phyloP scores from a whole-genome alignment of 2,329 filamentous ascomycete genomes.

The Phaeoacremonium minimum region DNA sequence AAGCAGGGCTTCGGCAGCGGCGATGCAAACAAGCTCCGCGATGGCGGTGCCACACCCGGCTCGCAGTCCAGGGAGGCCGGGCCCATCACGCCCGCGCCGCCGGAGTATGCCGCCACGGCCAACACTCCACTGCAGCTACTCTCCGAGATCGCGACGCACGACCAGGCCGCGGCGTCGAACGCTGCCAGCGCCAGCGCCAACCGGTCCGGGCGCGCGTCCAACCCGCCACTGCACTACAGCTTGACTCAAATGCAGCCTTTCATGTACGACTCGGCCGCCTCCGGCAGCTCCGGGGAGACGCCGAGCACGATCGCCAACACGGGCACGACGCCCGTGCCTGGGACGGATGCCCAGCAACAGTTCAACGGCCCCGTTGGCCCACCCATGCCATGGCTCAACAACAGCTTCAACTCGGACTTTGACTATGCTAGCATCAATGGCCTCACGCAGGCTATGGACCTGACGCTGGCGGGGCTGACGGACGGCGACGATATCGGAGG shows the following conservation, averaged over 20 bases:
- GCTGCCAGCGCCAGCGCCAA: constrained; percentile 16
- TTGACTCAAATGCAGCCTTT: constrained; percentile 22
- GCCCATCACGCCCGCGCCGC: constrained; percentile 14
- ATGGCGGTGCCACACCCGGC: constrained; percentile 1
- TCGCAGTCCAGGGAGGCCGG: constrained; percentile 12
- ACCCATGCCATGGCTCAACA: constrained; percentile 22
- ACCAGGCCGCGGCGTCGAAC: constrained; percentile 18
- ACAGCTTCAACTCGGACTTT: constrained; percentile 22
- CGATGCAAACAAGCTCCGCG: constrained; percentile 3
- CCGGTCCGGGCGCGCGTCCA: constrained; percentile 11
- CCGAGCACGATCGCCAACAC: constrained; percentile 1
- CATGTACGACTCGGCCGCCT: constrained; percentile 26
- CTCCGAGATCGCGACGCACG: constrained; percentile 51
- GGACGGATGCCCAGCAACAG: constrained; percentile 2
- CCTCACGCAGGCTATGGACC: constrained; percentile 37
- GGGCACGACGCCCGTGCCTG: not conserved
- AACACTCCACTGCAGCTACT: constrained; percentile 53
- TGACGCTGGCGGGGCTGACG: constrained; percentile 31
- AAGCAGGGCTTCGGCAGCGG: constrained; percentile 23
- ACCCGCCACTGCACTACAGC: constrained; percentile 4
- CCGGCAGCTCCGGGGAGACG: constrained; percentile 2
- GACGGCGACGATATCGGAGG: constrained; percentile 17
- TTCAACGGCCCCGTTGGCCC: not conserved
- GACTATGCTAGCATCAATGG: constrained; percentile 30
- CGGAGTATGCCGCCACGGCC: constrained; percentile 24